These are phyloP conservation scores for Hyaloperonospora brassicae DNA, from an alignment of 352 stramenopile species.

Conservation along the genomic window DNA sequence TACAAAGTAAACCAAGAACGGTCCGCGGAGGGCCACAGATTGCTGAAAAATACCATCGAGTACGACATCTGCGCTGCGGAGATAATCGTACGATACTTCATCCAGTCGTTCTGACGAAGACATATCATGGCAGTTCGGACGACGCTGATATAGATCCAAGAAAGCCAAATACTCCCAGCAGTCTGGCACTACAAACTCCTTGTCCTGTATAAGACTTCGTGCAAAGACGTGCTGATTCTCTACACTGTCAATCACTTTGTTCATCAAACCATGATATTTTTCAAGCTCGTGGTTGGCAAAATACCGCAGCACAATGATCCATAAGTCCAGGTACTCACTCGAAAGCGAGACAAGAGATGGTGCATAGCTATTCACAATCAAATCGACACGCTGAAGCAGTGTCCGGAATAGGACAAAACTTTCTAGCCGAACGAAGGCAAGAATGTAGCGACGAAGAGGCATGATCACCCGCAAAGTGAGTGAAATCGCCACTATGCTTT, in stretches of 20 bases:
- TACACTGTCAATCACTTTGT: slow-evolving; percentile 35
- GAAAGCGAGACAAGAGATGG: slow-evolving; percentile 23
- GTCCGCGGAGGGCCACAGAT: slow-evolving; percentile 19
- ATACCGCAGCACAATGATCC: slow-evolving; percentile 37
- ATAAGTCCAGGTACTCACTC: slow-evolving; percentile 35
- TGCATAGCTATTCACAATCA: slow-evolving; percentile 31
- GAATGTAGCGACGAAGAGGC: slow-evolving; percentile 40
- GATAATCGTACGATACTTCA: slow-evolving; percentile 20
- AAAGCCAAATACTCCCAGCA: slow-evolving; percentile 33
- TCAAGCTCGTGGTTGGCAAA: slow-evolving; percentile 41
- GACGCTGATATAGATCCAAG: slow-evolving; percentile 23
- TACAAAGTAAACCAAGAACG: slow-evolving; percentile 39
- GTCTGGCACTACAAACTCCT: slow-evolving; percentile 14
- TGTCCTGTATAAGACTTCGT: slow-evolving; percentile 17
- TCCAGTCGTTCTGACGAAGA: slow-evolving; percentile 11
- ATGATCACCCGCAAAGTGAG: slow-evolving; percentile 35
- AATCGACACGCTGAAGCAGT: slow-evolving; percentile 42
- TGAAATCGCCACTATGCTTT: slow-evolving; percentile 27
- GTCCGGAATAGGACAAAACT: slow-evolving; percentile 32
- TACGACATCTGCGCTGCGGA: slow-evolving; percentile 18
- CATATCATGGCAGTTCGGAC: slow-evolving; percentile 19
- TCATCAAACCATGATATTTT: slow-evolving; percentile 34
- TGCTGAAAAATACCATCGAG: slow-evolving; percentile 23
- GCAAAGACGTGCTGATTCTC: slow-evolving; percentile 25
- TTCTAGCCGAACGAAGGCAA: slow-evolving; percentile 29